Base-by-base conservation (phyloP, 164 flowering plant species). In the Kalanchoe fedtschenkoi region DNA sequence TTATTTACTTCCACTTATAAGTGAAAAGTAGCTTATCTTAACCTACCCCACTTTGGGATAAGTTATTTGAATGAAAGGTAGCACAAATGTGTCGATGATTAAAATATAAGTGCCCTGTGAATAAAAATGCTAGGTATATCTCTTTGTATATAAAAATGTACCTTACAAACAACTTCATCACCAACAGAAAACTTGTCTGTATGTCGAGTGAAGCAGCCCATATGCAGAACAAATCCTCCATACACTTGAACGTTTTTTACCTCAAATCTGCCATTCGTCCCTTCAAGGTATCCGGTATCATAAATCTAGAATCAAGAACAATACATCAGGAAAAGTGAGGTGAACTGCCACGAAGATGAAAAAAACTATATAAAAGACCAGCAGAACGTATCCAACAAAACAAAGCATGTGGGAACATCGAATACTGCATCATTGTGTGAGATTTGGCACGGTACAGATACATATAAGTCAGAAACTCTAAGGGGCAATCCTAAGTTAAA, bases 201-300 rank as follows among this genome's bases (percentile, higher is more conserved):
- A 59, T 64, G 75, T 32, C 71, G 79, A 63, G 61, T 19, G 63
- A 88, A 61, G 42, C 81, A 77, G 61, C 99, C 99, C 71, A 93
- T 83, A 63, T 93, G 99, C 62, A 93, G 75, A 64, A 88, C 73
- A 75, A 81, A 90, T 19, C 99, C 99, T 35, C 96, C 96, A 80
- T 30, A 90, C 28, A 80, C 65, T 74, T 90, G 99, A 66, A 88
- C 97, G 75, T 87, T 83, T 29, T 66, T 63, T 46, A 93, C 96
- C 76, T 93, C 70, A 71, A 93, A 88, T 41, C 75, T 69, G 44
- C 95, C 92, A 74, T 38, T 70, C 33, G 86, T 70, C 56, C 89
- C 82, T 51, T 84, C 85, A 70, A 93, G 68, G 42, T 68, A 64
- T 65, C 99, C 99, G 47, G 86, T 84, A 63, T 93, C 97, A 79